phyloP scores from a whole-genome alignment of 345 rosid species.

The Litchi chinensis region DNA sequence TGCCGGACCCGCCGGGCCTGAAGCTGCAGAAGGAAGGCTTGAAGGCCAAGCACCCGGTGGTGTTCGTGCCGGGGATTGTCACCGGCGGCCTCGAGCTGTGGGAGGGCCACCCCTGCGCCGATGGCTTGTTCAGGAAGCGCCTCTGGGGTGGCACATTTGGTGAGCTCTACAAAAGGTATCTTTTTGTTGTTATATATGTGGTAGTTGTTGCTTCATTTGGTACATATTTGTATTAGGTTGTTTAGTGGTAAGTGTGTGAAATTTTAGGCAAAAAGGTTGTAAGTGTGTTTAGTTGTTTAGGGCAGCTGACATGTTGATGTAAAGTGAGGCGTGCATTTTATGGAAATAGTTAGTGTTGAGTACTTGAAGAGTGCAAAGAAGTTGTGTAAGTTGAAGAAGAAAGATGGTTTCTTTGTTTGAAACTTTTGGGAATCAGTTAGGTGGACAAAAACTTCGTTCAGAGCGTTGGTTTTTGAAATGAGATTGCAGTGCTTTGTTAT shows the following conservation, averaged over 20 bases:
- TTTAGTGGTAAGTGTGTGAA: background rate
- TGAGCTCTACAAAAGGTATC: slow-evolving; percentile 61
- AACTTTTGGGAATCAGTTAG: background rate
- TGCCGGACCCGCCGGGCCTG: slow-evolving; percentile 69
- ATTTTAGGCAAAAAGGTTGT: background rate
- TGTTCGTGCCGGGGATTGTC: slow-evolving; percentile 75
- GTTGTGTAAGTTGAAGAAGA: background rate
- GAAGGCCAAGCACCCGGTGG: slow-evolving; percentile 60
- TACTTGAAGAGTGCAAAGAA: background rate
- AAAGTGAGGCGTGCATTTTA: background rate
- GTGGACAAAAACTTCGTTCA: background rate
- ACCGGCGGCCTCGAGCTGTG: slow-evolving; percentile 74
- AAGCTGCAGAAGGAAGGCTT: slow-evolving; percentile 65
- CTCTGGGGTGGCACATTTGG: slow-evolving; percentile 81
- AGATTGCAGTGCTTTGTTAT: background rate
- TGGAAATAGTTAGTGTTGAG: background rate
- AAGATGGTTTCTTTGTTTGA: background rate
- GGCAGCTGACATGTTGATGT: background rate
- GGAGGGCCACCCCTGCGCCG: slow-evolving; percentile 76
- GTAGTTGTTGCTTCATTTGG: background rate
- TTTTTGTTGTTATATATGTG: background rate
- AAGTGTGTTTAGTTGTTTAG: background rate
- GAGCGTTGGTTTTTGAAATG: background rate
- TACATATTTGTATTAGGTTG: background rate
- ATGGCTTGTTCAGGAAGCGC: slow-evolving; percentile 70